Base-by-base conservation (phyloP, 305 asterid genomes). In the Solanum hybrid region DNA sequence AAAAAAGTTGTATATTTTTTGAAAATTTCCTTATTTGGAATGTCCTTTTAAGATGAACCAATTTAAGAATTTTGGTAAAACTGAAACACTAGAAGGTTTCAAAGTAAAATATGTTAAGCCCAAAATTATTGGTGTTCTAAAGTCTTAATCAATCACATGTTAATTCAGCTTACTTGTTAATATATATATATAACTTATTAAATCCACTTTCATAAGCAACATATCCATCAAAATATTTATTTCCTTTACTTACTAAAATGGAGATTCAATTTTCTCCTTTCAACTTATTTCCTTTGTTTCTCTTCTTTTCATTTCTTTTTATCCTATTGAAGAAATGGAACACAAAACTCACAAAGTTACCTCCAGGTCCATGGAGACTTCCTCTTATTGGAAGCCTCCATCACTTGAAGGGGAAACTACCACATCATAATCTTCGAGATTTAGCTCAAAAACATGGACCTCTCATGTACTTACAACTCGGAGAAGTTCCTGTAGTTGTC, bases 371-470 rank as follows among this genome's bases (percentile, higher is more conserved):
- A 14, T 40, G 86, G 86, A 81, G 86, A 27, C 86, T 81, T 27
- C 71, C 86, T 0, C 69, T 81, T 81, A 81, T 81, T 81, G 86
- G 86, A 9, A 81, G 71, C 71, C 86, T 81, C 1, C 71, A 81
- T 81, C 71, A 81, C 86, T 42, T 81, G 14, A 81, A 8, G 13
- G 71, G 71, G 2, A 81, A 81, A 42, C 71, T 81, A 5, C 86
- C 86, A 26, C 71, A 81, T 45, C 71, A 84, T 0, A 78, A 71
- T 24, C 86, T 90, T 27, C 38, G 81, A 75, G 87, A 90, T 42
- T 19, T 90, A 72, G 89, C 90, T 29, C 69, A 31, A 64, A 90
- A 90, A 38, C 17, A 90, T 29, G 91, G 91, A 37, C 78, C 78
- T 75, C 81, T 90, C 35, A 56, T 90, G 69, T 76, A 81, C 24